Base-by-base conservation (phyloP, 2,329 filamentous ascomycete species). In the Alternaria triticimaculans region DNA sequence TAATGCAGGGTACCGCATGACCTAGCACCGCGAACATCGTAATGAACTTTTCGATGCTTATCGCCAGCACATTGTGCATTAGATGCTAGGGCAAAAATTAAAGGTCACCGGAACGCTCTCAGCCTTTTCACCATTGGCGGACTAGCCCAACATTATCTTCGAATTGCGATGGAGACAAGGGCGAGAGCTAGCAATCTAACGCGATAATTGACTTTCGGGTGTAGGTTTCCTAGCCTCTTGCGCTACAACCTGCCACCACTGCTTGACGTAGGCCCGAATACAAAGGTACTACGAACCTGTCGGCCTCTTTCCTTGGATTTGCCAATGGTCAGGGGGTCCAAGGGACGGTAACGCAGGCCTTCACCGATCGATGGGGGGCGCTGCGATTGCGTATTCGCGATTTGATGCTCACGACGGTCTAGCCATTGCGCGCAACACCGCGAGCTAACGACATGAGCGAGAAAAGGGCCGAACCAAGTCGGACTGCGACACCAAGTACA, bases 1-100 rank as follows among this genome's bases (percentile, higher is more conserved):
- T 62, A 58, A 56, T 53, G 60, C 65, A 67, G 53, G 48, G 55
- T 58, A 67, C 54, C 41, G 55, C 43, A 51, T 60, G 56, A 50
- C 28, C 49, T 23, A 48, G 49, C 12, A 30, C 37, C 15, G 21
- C 15, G 25, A 43, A 25, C 43, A 60, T 50, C 21, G 26, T 9
- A 55, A 41, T 60, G 23, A 41, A 26, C 23, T 30, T 63, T 55
- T 37, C 56, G 12, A 33, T 25, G 50, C 28, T 21, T 46, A 25
- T 25, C 33, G 60, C 60, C 46, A 62, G 20, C 54, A 46, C 57
- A 48, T 60, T 43, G n/a, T 49, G 58, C 53, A 57, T 51, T 30
- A 49, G 11, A 25, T 30, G 20, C 20, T 25, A 23, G 41, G 12
- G 54, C 20, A 46, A 30, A 20, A 56, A 25, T 26, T 21, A 45